Evolutionary conservation across 805 yeast species (phyloP), one percentile per base, ranked within the genome.

Genomic region (Hanseniaspora guilliermondii): DNA sequence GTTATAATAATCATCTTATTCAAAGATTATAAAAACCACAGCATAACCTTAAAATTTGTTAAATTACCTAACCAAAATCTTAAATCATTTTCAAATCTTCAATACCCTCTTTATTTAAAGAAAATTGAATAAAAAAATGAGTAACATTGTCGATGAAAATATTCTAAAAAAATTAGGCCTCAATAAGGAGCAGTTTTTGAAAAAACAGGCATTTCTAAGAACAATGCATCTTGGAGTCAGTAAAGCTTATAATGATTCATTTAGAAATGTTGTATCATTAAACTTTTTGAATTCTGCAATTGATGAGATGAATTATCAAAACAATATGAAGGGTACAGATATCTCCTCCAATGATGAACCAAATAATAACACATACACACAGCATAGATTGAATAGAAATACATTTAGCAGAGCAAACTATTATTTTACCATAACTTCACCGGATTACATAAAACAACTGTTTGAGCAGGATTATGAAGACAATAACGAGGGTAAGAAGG

Each of bases 341-440:
- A 59, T n/a, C n/a, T n/a, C 62, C 8, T 62, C 60, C 52, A 64
- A 65, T 50, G 64, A 65, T 42, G 62, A 60, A 30, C 59, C 60
- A 39, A 62, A 66, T 22, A 59, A 60, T 37, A 66, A 69, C 49
- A 64, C 66, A 42, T 68, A 65, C 53, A 60, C 58, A 24, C 65
- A 64, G 49, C 62, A 66, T 27, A 62, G 62, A 49, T 40, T 56
- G 3, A 70, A 66, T 49, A 66, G 65, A 4, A 38, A 55, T 9
- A 36, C 30, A 8, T 42, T 37, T 19, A 47, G 54, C 14, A 55
- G 53, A 32, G 47, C 53, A 14, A 55, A 55, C 17, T 49, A 44
- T 22, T 46, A 55, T 17, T 48, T 48, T 14, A 44, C 49, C 3
- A 37, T 52, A 17, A 52, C 55, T 2, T 52, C 55, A 17, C 55